These are phyloP conservation scores for Metschnikowia santaceciliae DNA, from an alignment of 805 yeast species.

Conservation along the genomic window DNA sequence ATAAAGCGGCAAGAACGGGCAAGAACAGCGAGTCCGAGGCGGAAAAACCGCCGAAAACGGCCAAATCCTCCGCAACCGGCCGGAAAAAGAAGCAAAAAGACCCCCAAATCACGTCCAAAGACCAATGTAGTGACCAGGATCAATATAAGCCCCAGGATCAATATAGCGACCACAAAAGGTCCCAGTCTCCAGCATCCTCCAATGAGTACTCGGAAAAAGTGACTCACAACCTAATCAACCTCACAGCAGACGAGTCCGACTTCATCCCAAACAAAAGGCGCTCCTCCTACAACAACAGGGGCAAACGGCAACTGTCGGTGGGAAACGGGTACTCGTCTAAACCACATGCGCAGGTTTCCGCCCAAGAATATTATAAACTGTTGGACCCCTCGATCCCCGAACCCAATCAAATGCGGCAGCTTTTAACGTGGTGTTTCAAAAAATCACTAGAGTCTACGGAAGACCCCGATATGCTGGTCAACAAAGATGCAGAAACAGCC, in stretches of 20 bases:
- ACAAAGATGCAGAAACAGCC: slow-evolving; percentile 38
- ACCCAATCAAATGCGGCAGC: slow-evolving; percentile 68
- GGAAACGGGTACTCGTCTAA: slow-evolving; percentile 68
- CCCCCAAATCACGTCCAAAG: background rate
- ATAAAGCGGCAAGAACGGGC: background rate
- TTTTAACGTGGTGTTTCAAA: slow-evolving; percentile 64
- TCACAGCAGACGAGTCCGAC: slow-evolving; percentile 15
- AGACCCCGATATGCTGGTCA: slow-evolving; percentile 6
- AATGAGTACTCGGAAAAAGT: slow-evolving; percentile 25
- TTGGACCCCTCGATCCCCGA: slow-evolving; percentile 61
- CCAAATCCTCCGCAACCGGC: background rate
- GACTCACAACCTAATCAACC: slow-evolving; percentile 24
- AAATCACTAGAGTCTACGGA: slow-evolving; percentile 37
- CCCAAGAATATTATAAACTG: slow-evolving; percentile 55
- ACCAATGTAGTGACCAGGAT: too few species aligned
- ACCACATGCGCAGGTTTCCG: slow-evolving; percentile 61
- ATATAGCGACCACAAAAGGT: too few species aligned
- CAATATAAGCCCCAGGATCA: too few species aligned
- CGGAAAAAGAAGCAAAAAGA: background rate
- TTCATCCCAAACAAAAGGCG: slow-evolving; percentile 8
- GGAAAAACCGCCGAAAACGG: background rate
- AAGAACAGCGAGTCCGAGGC: background rate
- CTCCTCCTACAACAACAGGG: slow-evolving; percentile 54
- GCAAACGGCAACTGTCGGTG: slow-evolving; percentile 68
- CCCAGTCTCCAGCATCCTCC: background rate